Evolutionary conservation across 345 rosid genomes (phyloP).

Genomic region (Melastoma malabathricum): DNA sequence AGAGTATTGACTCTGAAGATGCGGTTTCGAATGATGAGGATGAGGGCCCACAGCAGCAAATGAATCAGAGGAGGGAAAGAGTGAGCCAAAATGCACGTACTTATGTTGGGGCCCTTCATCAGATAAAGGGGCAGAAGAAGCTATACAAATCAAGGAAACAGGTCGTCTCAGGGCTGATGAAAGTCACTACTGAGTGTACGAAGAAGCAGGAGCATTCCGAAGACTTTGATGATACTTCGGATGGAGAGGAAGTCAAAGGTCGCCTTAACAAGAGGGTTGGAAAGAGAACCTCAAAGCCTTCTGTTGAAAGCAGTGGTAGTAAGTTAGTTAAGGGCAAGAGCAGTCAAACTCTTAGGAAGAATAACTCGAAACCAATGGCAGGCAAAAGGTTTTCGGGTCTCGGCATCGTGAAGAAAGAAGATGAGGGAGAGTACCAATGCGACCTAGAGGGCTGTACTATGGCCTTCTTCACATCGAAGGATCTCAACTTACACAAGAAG

Average conservation of each 20-base stretch:
- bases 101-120: slow-evolving; percentile 6
- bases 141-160: slow-evolving; percentile 12
- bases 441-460: slow-evolving; percentile 87
- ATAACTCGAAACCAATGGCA: slow-evolving; percentile 17
- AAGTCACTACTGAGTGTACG: slow-evolving; percentile 12
- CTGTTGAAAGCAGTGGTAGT: slow-evolving; percentile 21
- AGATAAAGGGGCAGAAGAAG: slow-evolving; percentile 10
- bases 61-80: slow-evolving; percentile 32
- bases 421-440: slow-evolving; percentile 55
- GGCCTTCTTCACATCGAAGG: slow-evolving; percentile 63
- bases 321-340: slow-evolving; percentile 37
- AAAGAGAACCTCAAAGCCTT: slow-evolving; percentile 38
- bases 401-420: slow-evolving; percentile 27
- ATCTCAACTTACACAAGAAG: slow-evolving; percentile 58
- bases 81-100: slow-evolving; percentile 8
- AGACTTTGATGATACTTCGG: slow-evolving; percentile 14
- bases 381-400: slow-evolving; percentile 14
- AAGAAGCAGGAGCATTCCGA: neutral
- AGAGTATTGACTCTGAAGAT: slow-evolving; percentile 13
- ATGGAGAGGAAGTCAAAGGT: slow-evolving; percentile 35
- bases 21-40: slow-evolving; percentile 18
- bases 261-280: slow-evolving; percentile 74
- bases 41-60: slow-evolving; percentile 22
- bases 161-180: slow-evolving; percentile 16
- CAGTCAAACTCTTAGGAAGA: slow-evolving; percentile 20